Base-by-base conservation (phyloP, 1,284 basidiomycete species). In the Cerrena zonata region DNA sequence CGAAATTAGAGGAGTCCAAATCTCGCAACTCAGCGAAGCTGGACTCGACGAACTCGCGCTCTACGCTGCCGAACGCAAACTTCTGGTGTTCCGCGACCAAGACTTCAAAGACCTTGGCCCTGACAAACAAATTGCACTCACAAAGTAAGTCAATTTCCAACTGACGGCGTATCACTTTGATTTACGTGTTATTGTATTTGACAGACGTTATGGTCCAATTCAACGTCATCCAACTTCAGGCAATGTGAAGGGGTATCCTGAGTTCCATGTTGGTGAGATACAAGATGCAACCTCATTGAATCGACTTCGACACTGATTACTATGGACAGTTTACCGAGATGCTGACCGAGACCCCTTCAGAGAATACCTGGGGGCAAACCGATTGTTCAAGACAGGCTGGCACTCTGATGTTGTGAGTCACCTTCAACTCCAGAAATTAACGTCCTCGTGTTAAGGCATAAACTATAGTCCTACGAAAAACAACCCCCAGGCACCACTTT, bases 21-120 rank as follows among this genome's bases (percentile, higher is more conserved):
- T 86, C 47, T 77, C 77, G 7, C 60, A 82, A 57, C 72, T 86
- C 27, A 70, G 65, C 37, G 67, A 72, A 15, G 75, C 73, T 46
- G 80, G 80, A 2, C 70, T 80, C 15, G 79, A 85, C 56, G 80
- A 85, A 60, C 74, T 85, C 34, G 82, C 83, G 0, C 68, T 84
- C 13, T 74, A 72, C 52, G 72, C 77, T 15, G 82, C 81, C 1
- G 75, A 84, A 61, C 65, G 82, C 47, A 82, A 81, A 58, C 72
- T 84, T 23, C 64, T 82, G 1, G 59, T 79, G 21, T 77, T 83
- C 65, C 71, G 78, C 22, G 72, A 80, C 63, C 79, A 80, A 56
- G 74, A 80, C 61, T 80, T 80, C 65, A 80, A 77, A 63, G 78
- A 79, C 53, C 56, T 79, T 27, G 67, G 68, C 0, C 68, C 73